Conservation (phyloP, 768 basidiomycete genomes). For the Ramaria rubella region DNA sequence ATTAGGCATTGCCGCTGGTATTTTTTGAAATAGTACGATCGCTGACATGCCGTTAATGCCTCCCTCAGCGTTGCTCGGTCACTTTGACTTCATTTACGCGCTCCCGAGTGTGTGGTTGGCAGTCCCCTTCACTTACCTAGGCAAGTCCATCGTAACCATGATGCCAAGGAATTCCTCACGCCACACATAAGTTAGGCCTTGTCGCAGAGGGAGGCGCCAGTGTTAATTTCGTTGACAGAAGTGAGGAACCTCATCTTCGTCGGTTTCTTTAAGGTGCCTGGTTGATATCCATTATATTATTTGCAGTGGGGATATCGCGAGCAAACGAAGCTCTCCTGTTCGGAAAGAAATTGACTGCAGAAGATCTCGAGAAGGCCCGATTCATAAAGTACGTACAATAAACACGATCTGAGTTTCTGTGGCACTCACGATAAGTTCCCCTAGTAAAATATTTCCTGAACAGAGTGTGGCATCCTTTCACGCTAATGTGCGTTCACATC, state of each 20-base stretch:
- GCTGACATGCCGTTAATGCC: neutral
- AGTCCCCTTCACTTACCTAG: slow-evolving; percentile 63
- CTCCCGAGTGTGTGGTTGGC: slow-evolving; percentile 56
- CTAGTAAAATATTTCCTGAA: slow-evolving; percentile 53
- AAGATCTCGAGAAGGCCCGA: slow-evolving; percentile 51
- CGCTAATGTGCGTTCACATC: slow-evolving; percentile 37
- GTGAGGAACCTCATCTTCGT: slow-evolving; percentile 29
- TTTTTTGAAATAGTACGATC: neutral
- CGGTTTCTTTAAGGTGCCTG: neutral
- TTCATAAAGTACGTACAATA: slow-evolving; percentile 51
- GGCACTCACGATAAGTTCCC: slow-evolving; percentile 7
- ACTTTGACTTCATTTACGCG: slow-evolving; percentile 70
- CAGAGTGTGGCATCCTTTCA: slow-evolving; percentile 51
- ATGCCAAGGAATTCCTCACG: neutral
- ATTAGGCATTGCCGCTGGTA: slow-evolving; percentile 62
- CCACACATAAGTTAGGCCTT: slow-evolving; percentile 56
- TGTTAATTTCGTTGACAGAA: slow-evolving; percentile 58
- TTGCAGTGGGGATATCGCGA: slow-evolving; percentile 56
- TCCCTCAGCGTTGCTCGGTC: slow-evolving; percentile 51
- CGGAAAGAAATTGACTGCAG: slow-evolving; percentile 57
- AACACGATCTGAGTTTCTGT: neutral
- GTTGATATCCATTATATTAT: neutral
- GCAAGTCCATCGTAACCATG: slow-evolving; percentile 23
- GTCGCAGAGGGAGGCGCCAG: slow-evolving; percentile 65
- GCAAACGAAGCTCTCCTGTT: slow-evolving; percentile 69